Base-by-base conservation (phyloP, 768 basidiomycete genomes). In the Hygrophorus russula region DNA sequence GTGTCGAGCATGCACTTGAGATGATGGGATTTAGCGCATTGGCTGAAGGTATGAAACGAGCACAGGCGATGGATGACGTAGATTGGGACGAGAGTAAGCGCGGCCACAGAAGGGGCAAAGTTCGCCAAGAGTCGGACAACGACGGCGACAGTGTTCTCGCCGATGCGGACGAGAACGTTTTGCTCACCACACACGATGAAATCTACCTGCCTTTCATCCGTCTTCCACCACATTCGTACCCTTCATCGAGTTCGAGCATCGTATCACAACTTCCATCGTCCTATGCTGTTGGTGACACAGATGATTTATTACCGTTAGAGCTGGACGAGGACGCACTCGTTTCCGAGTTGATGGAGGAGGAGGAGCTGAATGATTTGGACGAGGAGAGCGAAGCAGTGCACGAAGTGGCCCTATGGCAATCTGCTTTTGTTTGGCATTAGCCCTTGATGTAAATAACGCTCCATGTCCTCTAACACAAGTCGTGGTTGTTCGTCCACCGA, bases 1-100 rank as follows among this genome's bases (percentile, higher is more conserved):
- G 70, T 41, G 63, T 83, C 36, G 57, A 64, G 14, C 69, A 71
- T 35, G 77, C 73, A 8, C 51, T 79, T 33, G 63, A 68, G 14
- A 63, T 69, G 37, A 62, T 74, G 54, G 74, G 71, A 1, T 55
- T 64, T 15, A 53, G 58, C 9, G 53, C 55, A 36, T 48, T 56
- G 12, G 65, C 55, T 51, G 69, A 67, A 50, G 58, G 62, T 24
- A 49, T 54, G n/a, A 66, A 70, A 54, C 71, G 78, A 42, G 51
- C 60, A 15, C 52, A 55, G 27, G 49, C 36, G 9, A 20, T 29
- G 27, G 18, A 30, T 1, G 17, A 18, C 9, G 17, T n/a, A 5
- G 42, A 34, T 5, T 8, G 17, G 9, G 33, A 18, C 2, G 7
- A 36, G 15, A 12, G 3, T 9, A 38, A 13, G 44, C 27, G n/a